Percentiles rank a stretch among this genome's conserved stretches.
These are phyloP conservation scores for Aspergillus fructus DNA, from an alignment of 2,329 filamentous ascomycete species.

Conservation along the genomic window DNA sequence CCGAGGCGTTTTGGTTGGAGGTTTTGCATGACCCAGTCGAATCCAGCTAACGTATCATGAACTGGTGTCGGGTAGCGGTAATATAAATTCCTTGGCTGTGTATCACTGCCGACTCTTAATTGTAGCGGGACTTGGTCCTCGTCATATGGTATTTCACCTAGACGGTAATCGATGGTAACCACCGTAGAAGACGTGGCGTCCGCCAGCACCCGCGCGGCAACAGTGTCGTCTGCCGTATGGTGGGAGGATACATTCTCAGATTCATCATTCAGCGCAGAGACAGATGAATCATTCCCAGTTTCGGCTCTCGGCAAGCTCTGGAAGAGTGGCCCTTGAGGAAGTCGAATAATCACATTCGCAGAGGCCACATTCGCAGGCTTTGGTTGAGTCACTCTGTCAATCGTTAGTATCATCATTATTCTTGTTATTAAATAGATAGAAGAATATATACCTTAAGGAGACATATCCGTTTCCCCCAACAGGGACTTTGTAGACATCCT, in stretches of 20 bases:
- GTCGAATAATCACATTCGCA: conserved; percentile 36
- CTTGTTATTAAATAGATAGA: neutral
- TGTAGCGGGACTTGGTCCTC: neutral
- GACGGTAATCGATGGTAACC: conserved; percentile 43
- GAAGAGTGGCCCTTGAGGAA: conserved; percentile 39
- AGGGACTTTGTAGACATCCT: conserved; percentile 16
- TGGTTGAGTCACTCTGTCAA: conserved; percentile 24
- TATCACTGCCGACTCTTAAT: neutral
- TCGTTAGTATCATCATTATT: neutral
- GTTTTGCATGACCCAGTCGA: conserved; percentile 38
- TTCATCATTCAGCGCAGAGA: neutral
- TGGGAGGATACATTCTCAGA: neutral
- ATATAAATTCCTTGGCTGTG: neutral
- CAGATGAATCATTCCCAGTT: too few species aligned
- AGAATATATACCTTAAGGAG: conserved; percentile 22
- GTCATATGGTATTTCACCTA: conserved; percentile 22
- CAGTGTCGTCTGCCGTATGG: neutral
- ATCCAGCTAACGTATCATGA: conserved; percentile 39
- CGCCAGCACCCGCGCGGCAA: conserved; percentile 24
- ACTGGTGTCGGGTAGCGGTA: conserved; percentile 38
- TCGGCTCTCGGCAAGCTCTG: neutral
- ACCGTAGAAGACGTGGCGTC: conserved; percentile 33
- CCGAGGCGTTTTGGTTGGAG: conserved; percentile 31
- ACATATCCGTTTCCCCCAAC: conserved; percentile 32
- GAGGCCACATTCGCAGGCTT: neutral